These are phyloP conservation scores for Moelleriella libera DNA, from an alignment of 2,329 filamentous ascomycete species.

Conservation along the genomic window DNA sequence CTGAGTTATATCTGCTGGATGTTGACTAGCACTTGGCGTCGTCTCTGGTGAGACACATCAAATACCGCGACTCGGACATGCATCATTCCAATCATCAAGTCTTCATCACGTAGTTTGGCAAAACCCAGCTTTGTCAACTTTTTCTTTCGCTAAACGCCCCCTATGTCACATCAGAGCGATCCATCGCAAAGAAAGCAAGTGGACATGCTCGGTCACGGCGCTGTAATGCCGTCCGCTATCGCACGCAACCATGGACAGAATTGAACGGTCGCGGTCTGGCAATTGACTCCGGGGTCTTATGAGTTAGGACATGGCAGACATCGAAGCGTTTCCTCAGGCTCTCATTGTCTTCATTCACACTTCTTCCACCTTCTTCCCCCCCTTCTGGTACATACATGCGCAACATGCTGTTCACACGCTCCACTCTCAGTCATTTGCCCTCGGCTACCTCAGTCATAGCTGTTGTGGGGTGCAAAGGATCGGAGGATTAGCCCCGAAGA, in stretches of 20 bases:
- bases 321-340: not conserved
- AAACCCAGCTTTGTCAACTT: not conserved
- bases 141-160: not conserved
- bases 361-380: not conserved
- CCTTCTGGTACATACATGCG: not conserved
- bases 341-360: no score
- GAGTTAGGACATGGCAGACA: not conserved
- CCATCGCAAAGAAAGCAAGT: no score
- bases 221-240: no score
- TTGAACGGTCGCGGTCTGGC: no score
- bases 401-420: not conserved
- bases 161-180: no score
- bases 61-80: not conserved
- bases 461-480: constrained; percentile 12
- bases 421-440: not conserved
- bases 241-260: no score
- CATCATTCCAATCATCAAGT: not conserved
- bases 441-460: constrained; percentile 11
- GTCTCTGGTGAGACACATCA: not conserved
- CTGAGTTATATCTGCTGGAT: not conserved
- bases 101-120: not conserved
- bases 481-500: constrained; percentile 21
- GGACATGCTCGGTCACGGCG: no score
- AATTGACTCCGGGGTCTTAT: no score
- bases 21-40: not conserved